A percentile compares a stretch with the other conserved stretches of the same genome.
Evolutionary conservation across 768 basidiomycete genomes (phyloP).

Genomic region (Mycena crocata): DNA sequence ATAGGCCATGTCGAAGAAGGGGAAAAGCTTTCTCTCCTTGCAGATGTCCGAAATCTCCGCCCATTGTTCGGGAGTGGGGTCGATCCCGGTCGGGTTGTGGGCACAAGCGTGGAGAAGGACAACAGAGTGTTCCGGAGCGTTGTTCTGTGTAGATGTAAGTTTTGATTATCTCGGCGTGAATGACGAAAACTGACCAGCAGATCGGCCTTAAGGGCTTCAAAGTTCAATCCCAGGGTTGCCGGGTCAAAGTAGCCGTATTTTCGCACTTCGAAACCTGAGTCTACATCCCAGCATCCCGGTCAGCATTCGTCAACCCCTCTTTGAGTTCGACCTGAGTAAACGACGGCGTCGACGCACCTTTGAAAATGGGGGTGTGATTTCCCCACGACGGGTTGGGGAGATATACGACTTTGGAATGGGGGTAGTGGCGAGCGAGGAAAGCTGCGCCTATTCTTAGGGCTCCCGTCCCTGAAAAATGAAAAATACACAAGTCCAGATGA

Average conservation of each 20-base stretch:
- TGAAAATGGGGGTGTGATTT: conserved; percentile 94
- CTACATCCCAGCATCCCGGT: no score
- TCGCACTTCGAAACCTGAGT: conserved; percentile 94
- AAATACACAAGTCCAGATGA: no score
- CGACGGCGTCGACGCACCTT: no score
- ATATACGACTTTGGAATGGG: conserved; percentile 88
- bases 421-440: conserved; percentile 91
- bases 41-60: conserved; percentile 87
- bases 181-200: conserved; percentile 66
- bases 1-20: conserved; percentile 99
- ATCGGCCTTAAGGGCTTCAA: conserved; percentile 90
- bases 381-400: conserved; percentile 97
- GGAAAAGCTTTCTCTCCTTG: conserved; percentile 91
- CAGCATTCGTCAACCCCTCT: no score
- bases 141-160: conserved; percentile 44
- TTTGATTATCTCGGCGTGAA: not conserved
- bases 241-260: conserved; percentile 95
- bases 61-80: conserved; percentile 96
- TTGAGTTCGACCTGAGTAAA: no score
- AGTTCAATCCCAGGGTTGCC: conserved; percentile 91
- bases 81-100: conserved; percentile 98
- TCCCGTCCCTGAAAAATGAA: no score
- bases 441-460: conserved; percentile 95
- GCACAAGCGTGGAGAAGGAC: conserved; percentile 97
- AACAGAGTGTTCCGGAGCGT: conserved; percentile 83